Evolutionary conservation across 2,329 filamentous ascomycete genomes (phyloP).

Genomic region (Elsinoe australis): DNA sequence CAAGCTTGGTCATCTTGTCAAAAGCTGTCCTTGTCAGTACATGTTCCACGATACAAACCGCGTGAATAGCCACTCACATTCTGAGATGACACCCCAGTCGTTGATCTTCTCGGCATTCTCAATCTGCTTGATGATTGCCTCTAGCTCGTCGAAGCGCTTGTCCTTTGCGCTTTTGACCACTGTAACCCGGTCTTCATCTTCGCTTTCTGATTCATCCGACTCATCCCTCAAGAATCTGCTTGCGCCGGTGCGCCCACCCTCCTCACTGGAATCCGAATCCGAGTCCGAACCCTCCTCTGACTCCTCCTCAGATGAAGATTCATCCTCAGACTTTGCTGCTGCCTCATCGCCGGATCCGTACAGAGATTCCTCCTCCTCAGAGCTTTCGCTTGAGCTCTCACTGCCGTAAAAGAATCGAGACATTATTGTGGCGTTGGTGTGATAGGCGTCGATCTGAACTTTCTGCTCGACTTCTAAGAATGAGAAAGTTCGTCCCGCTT

Average conservation of each 20-base stretch:
- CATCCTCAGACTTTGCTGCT: conserved; percentile 46
- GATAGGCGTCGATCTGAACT: not conserved
- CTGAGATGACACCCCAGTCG: conserved; percentile 81
- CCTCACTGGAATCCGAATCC: conserved; percentile 39
- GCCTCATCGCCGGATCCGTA: conserved; percentile 71
- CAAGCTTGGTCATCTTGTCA: conserved; percentile 55
- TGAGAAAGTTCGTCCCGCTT: conserved; percentile 14
- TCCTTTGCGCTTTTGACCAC: conserved; percentile 97
- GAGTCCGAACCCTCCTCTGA: conserved; percentile 32
- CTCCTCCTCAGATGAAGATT: conserved; percentile 48
- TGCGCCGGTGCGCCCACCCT: conserved; percentile 60
- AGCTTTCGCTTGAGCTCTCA: conserved; percentile 94
- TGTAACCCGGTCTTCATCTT: conserved; percentile 76
- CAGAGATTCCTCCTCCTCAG: conserved; percentile 87
- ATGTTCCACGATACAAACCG: not conserved
- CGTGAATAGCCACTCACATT: conserved; percentile 20
- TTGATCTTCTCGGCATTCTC: conserved; percentile 97
- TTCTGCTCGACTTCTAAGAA: not conserved
- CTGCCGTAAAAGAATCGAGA: conserved; percentile 96
- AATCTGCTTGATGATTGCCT: conserved; percentile 80
- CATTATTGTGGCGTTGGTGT: conserved; percentile 51
- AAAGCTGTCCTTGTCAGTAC: conserved; percentile 30
- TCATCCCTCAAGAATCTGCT: conserved; percentile 72
- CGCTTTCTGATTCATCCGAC: conserved; percentile 69
- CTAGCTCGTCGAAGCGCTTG: conserved; percentile 90